Conservation (phyloP, 208 protist genomes). For the Trypanosoma congolense region DNA sequence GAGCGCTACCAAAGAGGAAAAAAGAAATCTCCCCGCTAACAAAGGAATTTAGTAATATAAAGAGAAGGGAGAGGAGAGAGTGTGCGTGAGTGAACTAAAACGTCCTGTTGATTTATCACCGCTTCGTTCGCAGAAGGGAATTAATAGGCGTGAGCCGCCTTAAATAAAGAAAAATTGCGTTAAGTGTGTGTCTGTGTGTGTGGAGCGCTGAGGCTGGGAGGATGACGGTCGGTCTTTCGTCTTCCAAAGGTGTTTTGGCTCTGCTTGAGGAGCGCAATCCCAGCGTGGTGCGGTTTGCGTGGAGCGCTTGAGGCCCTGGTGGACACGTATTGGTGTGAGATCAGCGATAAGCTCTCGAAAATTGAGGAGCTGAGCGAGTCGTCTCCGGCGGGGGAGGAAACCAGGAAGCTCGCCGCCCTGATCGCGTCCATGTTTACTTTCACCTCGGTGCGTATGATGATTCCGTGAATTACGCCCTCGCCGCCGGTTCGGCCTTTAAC, state of each 20-base stretch:
- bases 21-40: too few species aligned
- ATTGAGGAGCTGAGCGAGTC: conserved; percentile 85
- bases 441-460: conserved; percentile 95
- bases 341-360: conserved; percentile 62
- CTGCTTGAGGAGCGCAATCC: conserved; percentile 72
- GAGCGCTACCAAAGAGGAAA: too few species aligned
- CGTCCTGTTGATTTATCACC: too few species aligned
- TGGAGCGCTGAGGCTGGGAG: too few species aligned
- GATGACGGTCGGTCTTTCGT: conserved; percentile 61
- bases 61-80: conserved; percentile 5
- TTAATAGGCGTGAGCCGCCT: too few species aligned
- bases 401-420: conserved; percentile 82
- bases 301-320: conserved; percentile 64
- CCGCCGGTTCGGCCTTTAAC: conserved; percentile 93
- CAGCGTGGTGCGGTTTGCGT: conserved; percentile 66
- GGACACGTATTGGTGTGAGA: conserved; percentile 89
- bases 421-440: conserved; percentile 97
- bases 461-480: conserved; percentile 93
- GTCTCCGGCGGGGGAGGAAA: conserved; percentile 42
- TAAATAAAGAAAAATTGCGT: conserved; percentile 11
- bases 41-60: too few species aligned
- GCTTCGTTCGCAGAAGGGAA: too few species aligned
- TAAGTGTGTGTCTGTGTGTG: conserved; percentile 10
- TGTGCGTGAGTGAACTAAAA: too few species aligned
- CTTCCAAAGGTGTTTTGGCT: conserved; percentile 76